A percentile compares a stretch with the other conserved stretches of the same genome.
Conservation (phyloP, 2,329 filamentous ascomycete genomes). For the Zymoseptoria tritici region DNA sequence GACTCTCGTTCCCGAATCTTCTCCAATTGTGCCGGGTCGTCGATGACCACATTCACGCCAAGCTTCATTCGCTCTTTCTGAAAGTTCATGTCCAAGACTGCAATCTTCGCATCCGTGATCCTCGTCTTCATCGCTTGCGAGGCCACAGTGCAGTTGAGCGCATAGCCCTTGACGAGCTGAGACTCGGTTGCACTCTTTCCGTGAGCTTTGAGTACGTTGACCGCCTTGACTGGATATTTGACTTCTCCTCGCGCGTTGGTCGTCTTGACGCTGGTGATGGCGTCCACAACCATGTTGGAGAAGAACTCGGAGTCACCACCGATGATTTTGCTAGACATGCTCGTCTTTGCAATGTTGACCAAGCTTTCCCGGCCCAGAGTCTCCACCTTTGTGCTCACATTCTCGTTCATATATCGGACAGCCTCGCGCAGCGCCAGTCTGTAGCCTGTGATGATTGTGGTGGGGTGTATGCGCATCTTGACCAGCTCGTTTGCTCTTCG, state of each 20-base stretch:
- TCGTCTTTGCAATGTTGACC: conserved; percentile 93
- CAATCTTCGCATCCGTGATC: conserved; percentile 91
- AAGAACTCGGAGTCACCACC: conserved; percentile 95
- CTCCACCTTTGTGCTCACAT: conserved; percentile 93
- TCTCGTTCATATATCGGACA: conserved; percentile 98
- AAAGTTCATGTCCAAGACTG: conserved; percentile 92
- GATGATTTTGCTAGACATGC: conserved; percentile 99
- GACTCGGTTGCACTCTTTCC: conserved; percentile 89
- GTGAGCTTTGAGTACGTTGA: conserved; percentile 97
- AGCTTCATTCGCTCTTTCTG: conserved; percentile 99
- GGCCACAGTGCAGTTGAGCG: conserved; percentile 95
- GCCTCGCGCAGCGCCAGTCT: conserved; percentile 90
- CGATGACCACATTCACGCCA: conserved; percentile 95
- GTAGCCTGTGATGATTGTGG: conserved; percentile 98
- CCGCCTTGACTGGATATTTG: conserved; percentile 98
- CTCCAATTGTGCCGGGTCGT: conserved; percentile 94
- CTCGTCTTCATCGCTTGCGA: conserved; percentile 96
- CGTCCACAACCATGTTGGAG: conserved; percentile 92
- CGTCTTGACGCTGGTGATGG: conserved; percentile 88
- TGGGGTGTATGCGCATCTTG: conserved; percentile 99
- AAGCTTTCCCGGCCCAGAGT: conserved; percentile 82
- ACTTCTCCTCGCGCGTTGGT: conserved; percentile 82
- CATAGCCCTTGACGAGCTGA: conserved; percentile 88
- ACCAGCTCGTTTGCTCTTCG: conserved; percentile 93
- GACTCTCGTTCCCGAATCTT: conserved; percentile 91